A percentile compares a stretch with the other conserved stretches of the same genome.
These are phyloP conservation scores for Alternaria panax DNA, from an alignment of 2,329 filamentous ascomycete genomes.

Conservation along the genomic window DNA sequence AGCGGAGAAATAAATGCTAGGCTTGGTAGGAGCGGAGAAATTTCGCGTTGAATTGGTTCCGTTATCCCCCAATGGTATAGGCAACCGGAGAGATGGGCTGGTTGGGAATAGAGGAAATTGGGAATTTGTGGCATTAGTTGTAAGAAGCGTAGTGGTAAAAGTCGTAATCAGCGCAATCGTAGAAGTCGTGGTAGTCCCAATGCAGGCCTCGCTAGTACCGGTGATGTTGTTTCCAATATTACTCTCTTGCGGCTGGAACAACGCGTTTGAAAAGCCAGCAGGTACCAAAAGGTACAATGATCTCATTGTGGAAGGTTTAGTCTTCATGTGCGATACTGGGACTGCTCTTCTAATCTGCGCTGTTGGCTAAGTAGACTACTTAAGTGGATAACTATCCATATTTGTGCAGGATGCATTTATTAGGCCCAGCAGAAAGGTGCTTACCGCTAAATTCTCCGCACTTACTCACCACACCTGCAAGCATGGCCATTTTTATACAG, in stretches of 20 bases:
- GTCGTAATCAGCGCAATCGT: not conserved
- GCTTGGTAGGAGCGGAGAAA: constrained; percentile 10
- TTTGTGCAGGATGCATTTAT: constrained; percentile 8
- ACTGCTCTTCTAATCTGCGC: constrained; percentile 11
- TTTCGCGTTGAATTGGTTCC: constrained; percentile 13
- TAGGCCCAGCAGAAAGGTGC: constrained; percentile 1
- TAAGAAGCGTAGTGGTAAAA: constrained; percentile 4
- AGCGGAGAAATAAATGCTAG: constrained; percentile 10
- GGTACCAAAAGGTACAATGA: constrained; percentile 9
- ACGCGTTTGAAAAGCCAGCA: not conserved
- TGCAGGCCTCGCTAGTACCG: not conserved
- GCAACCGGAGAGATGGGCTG: constrained; percentile 13
- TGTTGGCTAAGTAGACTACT: constrained; percentile 6
- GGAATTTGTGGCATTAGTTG: constrained; percentile 4
- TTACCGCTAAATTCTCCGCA: not conserved
- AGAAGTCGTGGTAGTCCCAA: not conserved
- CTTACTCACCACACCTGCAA: constrained; percentile 3
- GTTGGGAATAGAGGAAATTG: constrained; percentile 12
- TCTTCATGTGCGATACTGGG: constrained; percentile 1
- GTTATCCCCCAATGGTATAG: constrained; percentile 14
- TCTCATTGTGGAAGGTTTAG: constrained; percentile 5
- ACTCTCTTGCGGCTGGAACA: not conserved
- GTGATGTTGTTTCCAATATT: constrained; percentile 2
- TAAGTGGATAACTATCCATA: constrained; percentile 11
- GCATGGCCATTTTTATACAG: not conserved